A percentile compares a stretch with the other conserved stretches of the same genome.
phyloP scores from a whole-genome alignment of 768 basidiomycete genomes.

The Boletus rufocinnamomeus region DNA sequence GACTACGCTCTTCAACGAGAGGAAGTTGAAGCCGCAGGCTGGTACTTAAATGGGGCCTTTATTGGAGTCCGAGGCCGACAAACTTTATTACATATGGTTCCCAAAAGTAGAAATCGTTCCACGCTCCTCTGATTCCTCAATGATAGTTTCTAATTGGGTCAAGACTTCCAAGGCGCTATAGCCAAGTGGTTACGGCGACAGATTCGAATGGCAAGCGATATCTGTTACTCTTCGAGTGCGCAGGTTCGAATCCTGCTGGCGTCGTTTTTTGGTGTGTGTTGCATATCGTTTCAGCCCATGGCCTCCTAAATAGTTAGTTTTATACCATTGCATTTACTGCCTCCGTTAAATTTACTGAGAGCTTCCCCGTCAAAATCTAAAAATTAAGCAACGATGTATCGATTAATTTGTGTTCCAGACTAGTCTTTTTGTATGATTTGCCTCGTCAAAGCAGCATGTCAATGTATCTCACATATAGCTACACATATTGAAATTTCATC shows the following conservation, averaged over 20 bases:
- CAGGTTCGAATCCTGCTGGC: conserved; percentile 46
- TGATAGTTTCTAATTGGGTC: too few species aligned
- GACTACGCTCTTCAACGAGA: not conserved
- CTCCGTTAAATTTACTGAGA: too few species aligned
- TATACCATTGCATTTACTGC: too few species aligned
- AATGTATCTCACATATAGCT: too few species aligned
- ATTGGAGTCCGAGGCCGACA: too few species aligned
- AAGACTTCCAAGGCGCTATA: conserved; percentile 45
- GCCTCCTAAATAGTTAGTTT: not conserved
- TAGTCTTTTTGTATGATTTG: too few species aligned
- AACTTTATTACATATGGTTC: too few species aligned
- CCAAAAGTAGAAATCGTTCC: too few species aligned
- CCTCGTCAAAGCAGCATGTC: too few species aligned
- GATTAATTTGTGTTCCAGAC: not conserved
- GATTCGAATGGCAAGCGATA: conserved; percentile 51
- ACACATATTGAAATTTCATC: too few species aligned
- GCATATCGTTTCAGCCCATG: not conserved
- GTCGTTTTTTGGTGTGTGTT: conserved; percentile 28
- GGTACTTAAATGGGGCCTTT: too few species aligned
- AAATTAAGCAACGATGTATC: not conserved
- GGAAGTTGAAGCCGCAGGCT: not conserved
- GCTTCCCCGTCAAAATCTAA: not conserved
- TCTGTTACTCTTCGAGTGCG: conserved; percentile 43
- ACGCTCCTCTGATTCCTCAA: too few species aligned
- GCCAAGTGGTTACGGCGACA: conserved; percentile 80